Conservation (phyloP, 1,139 yeast genomes). For the Debaryomycetaceae sp. region DNA sequence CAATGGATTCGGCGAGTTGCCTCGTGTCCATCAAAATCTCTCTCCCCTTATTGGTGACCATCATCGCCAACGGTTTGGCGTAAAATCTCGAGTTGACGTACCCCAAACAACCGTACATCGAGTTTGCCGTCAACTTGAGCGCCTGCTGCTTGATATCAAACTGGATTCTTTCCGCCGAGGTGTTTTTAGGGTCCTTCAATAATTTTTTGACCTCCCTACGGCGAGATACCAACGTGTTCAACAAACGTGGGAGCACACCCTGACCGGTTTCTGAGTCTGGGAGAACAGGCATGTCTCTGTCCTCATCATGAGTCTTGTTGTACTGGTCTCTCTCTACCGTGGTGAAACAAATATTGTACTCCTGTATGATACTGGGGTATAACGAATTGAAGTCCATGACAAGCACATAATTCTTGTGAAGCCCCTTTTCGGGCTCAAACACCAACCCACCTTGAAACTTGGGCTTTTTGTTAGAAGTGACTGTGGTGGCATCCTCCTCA, state of each 20-base stretch:
- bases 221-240: conserved; percentile 80
- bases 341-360: conserved; percentile 93
- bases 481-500: conserved; percentile 46
- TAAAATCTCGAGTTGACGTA: conserved; percentile 88
- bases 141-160: conserved; percentile 97
- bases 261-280: conserved; percentile 58
- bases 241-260: conserved; percentile 84
- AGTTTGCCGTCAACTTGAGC: conserved; percentile 92
- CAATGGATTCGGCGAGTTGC: conserved; percentile 82
- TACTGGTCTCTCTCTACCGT: conserved; percentile 73
- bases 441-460: conserved; percentile 96
- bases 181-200: conserved; percentile 69
- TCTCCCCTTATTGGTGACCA: conserved; percentile 93
- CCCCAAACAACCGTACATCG: conserved; percentile 99
- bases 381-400: conserved; percentile 98
- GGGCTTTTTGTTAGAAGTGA: conserved; percentile 64
- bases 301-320: conserved; percentile 44
- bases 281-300: conserved; percentile 64
- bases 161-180: conserved; percentile 63
- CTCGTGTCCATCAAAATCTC: conserved; percentile 92
- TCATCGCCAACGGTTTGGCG: conserved; percentile 93
- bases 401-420: conserved; percentile 80
- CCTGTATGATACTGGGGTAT: conserved; percentile 97
- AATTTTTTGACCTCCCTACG: conserved; percentile 91
- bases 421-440: conserved; percentile 93